A percentile compares a stretch with the other conserved stretches of the same genome.
phyloP scores from a whole-genome alignment of 192 early-diverging fungal species.

The Coemansia interrupta region DNA sequence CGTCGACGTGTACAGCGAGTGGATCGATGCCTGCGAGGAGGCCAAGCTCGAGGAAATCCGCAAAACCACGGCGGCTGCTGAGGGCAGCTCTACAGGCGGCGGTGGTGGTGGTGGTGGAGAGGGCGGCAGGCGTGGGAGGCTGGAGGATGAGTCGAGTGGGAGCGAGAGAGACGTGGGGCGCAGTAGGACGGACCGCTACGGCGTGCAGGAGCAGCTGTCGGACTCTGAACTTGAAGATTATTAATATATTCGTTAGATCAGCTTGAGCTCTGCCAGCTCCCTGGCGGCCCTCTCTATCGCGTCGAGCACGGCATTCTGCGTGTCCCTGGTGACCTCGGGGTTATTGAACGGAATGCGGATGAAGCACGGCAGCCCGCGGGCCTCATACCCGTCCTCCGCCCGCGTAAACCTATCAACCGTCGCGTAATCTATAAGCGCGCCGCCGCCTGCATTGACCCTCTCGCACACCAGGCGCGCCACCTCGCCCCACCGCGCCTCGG shows the following conservation, averaged over 20 bases:
- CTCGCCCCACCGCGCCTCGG: slow-evolving; percentile 14
- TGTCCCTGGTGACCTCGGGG: slow-evolving; percentile 53
- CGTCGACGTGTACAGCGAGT: slow-evolving; percentile 86
- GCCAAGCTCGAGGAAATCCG: slow-evolving; percentile 35
- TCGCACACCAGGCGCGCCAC: slow-evolving; percentile 31
- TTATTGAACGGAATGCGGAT: slow-evolving; percentile 72
- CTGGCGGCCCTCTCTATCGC: slow-evolving; percentile 55
- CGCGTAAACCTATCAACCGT: slow-evolving; percentile 9
- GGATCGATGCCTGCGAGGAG: slow-evolving; percentile 83
- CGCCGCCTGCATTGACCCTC: slow-evolving; percentile 52
- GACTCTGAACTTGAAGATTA: slow-evolving; percentile 23
- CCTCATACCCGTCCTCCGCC: slow-evolving; percentile 18
- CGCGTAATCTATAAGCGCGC: slow-evolving; percentile 72
- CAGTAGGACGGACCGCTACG: neutral
- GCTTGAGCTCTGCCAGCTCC: neutral
- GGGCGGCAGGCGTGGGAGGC: neutral
- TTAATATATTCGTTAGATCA: neutral
- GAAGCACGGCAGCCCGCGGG: slow-evolving; percentile 54
- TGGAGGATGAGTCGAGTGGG: neutral
- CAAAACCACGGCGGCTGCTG: neutral
- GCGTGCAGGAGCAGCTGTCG: neutral
- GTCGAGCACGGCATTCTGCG: slow-evolving; percentile 53
- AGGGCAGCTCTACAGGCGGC: neutral
- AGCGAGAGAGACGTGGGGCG: neutral
- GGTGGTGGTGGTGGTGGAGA: too few relatives aligned